Evolutionary conservation across 192 early-diverging fungal species (phyloP).

Genomic region (Backusella luteola): DNA sequence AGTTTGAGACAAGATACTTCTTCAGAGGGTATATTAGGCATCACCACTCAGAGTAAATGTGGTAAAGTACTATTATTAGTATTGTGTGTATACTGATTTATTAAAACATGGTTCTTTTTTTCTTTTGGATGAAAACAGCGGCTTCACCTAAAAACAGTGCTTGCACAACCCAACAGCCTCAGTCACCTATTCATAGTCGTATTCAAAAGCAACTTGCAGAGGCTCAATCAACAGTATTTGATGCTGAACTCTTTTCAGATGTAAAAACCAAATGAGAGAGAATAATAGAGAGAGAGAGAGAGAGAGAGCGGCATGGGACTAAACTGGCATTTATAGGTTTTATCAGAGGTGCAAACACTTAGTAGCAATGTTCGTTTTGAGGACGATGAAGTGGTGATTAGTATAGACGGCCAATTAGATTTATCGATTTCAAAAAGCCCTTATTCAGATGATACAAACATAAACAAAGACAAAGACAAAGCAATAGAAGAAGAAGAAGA

Average conservation of each 20-base stretch:
- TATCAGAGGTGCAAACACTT: slow-evolving; percentile 29
- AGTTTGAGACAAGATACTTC: neutral
- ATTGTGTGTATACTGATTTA: neutral
- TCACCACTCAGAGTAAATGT: neutral
- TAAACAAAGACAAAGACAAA: no score
- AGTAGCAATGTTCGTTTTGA: slow-evolving; percentile 23
- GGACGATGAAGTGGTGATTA: slow-evolving; percentile 29
- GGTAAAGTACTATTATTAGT: neutral
- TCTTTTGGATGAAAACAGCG: neutral
- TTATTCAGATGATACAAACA: neutral
- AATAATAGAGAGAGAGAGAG: neutral
- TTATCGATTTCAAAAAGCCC: slow-evolving; percentile 17
- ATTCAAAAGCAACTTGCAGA: slow-evolving; percentile 39
- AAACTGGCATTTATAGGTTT: slow-evolving; percentile 17
- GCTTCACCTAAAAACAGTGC: neutral
- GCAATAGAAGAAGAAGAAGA: neutral
- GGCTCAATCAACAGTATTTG: slow-evolving; percentile 46
- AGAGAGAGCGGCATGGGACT: neutral
- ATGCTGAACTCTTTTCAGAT: slow-evolving; percentile 45
- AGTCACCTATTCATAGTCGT: neutral
- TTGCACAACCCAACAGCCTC: neutral
- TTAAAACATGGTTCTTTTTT: neutral
- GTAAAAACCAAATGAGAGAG: slow-evolving; percentile 17
- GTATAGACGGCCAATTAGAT: slow-evolving; percentile 33
- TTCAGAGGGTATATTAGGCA: slow-evolving; percentile 17